These are phyloP conservation scores for Saksenaea oblongispora DNA, from an alignment of 371 early-diverging fungal genomes.

Conservation along the genomic window DNA sequence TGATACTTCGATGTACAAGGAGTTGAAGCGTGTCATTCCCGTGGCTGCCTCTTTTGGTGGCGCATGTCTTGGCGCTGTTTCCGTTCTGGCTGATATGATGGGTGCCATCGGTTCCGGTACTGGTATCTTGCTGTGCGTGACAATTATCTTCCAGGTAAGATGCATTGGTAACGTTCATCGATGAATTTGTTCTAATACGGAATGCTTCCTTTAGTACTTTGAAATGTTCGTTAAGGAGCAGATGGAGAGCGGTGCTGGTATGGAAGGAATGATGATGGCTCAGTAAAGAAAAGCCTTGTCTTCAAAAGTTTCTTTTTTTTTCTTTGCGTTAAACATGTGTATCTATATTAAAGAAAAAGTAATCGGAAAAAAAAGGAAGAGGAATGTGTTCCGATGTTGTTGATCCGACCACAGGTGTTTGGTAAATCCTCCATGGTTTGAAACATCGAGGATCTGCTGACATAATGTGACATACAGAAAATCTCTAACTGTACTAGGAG, in stretches of 20 bases:
- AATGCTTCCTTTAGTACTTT: constrained; percentile 75
- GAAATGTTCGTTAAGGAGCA: constrained; percentile 98
- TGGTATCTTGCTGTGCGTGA: constrained; percentile 98
- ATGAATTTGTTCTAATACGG: constrained; percentile 3
- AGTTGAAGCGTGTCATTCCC: constrained; percentile 98
- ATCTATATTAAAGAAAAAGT: constrained; percentile 1
- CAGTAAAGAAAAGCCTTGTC: constrained; percentile 11
- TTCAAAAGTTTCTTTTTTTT: not conserved
- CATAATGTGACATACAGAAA: not conserved
- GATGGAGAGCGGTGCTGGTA: constrained; percentile 67
- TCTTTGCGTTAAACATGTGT: constrained; percentile 2
- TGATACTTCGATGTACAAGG: constrained; percentile 96
- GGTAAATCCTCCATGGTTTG: not conserved
- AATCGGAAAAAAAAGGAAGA: not conserved
- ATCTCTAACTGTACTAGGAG: not conserved
- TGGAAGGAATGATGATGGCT: constrained; percentile 52
- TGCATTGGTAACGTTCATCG: constrained; percentile 28
- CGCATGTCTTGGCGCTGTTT: constrained; percentile 92
- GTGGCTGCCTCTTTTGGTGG: constrained; percentile 97
- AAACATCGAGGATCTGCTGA: not conserved
- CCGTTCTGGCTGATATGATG: constrained; percentile 92
- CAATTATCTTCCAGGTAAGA: constrained; percentile 94
- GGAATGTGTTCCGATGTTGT: not conserved
- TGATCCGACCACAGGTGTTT: not conserved
- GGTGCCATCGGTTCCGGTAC: constrained; percentile 99